Evolutionary conservation across 345 rosid species (phyloP).

Genomic region (Corchorus capsularis): DNA sequence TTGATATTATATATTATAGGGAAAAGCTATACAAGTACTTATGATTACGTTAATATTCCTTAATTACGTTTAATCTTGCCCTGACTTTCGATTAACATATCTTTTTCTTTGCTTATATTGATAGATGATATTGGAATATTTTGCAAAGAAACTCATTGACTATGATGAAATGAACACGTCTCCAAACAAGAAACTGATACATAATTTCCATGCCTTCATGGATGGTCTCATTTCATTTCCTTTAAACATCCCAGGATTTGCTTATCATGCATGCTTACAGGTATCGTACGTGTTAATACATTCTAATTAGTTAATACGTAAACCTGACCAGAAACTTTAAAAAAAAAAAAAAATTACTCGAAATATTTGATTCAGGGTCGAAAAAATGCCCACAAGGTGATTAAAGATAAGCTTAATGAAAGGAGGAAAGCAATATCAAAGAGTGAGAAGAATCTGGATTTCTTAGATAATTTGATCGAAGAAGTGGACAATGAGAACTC

Average conservation of each 20-base stretch:
- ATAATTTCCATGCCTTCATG: slow-evolving; percentile 26
- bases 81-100: too few species aligned
- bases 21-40: too few species aligned
- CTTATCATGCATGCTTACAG: slow-evolving; percentile 39
- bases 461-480: slow-evolving; percentile 33
- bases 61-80: neutral
- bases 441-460: slow-evolving; percentile 16
- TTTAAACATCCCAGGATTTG: slow-evolving; percentile 34
- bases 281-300: too few species aligned
- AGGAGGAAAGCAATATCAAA: slow-evolving; percentile 29
- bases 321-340: too few species aligned
- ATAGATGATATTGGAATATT: slow-evolving; percentile 41
- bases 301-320: too few species aligned
- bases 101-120: neutral
- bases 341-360: too few species aligned
- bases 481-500: slow-evolving; percentile 32
- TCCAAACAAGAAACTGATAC: slow-evolving; percentile 22
- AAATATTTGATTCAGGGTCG: slow-evolving; percentile 26
- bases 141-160: slow-evolving; percentile 33
- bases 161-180: slow-evolving; percentile 23
- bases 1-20: too few species aligned
- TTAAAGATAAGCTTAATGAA: slow-evolving; percentile 19
- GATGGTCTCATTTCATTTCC: slow-evolving; percentile 42
- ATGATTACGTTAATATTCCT: neutral
- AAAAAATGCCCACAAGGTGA: slow-evolving; percentile 25